Percentiles rank a stretch among this genome's conserved stretches.
phyloP scores from a whole-genome alignment of 1,284 basidiomycete genomes.

The Exobasidium rhododendri region DNA sequence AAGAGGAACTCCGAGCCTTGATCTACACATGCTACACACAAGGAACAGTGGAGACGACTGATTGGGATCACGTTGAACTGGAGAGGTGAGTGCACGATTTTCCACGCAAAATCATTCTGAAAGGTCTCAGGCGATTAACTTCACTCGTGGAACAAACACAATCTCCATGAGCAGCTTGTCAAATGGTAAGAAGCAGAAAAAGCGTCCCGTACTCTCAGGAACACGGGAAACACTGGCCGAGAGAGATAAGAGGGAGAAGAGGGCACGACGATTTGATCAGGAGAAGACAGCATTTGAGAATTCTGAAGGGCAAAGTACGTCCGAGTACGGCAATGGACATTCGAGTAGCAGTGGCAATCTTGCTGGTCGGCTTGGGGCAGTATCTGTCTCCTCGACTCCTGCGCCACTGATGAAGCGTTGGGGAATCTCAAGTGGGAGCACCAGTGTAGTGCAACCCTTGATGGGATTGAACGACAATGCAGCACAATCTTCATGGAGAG shows the following conservation, averaged over 20 bases:
- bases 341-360: conserved; percentile 27
- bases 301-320: conserved; percentile 30
- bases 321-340: background rate
- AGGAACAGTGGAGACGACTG: conserved; percentile 79
- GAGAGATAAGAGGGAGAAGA: conserved; percentile 41
- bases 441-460: conserved; percentile 5
- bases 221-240: conserved; percentile 27
- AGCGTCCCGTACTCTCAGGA: conserved; percentile 56
- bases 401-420: conserved; percentile 10
- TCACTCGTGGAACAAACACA: background rate
- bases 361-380: conserved; percentile 30
- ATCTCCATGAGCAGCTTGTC: background rate
- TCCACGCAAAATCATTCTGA: background rate
- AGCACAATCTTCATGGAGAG: background rate
- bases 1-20: conserved; percentile 56
- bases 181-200: conserved; percentile 59
- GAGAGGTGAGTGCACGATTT: conserved; percentile 65
- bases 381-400: background rate
- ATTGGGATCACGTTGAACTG: conserved; percentile 77
- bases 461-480: conserved; percentile 1
- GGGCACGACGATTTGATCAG: conserved; percentile 49
- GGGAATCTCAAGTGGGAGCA: conserved; percentile 5
- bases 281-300: conserved; percentile 41
- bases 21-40: conserved; percentile 58
- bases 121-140: background rate